These are phyloP conservation scores for Verticillium nonalfalfae DNA, from an alignment of 2,329 filamentous ascomycete species.

Conservation along the genomic window DNA sequence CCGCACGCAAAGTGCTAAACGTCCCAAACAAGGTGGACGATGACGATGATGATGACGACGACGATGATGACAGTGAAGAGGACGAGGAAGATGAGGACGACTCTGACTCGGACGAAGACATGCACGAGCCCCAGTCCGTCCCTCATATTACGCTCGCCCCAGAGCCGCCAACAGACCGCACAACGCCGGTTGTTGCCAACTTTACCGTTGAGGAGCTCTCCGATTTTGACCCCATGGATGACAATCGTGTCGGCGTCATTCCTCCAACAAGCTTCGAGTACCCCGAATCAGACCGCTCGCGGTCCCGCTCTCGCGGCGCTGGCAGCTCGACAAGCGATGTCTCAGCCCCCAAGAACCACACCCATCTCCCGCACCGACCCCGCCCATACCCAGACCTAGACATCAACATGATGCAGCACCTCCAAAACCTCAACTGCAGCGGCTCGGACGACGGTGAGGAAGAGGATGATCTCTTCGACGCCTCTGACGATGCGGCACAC, in stretches of 20 bases:
- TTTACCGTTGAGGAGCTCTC: slow-evolving; percentile 38
- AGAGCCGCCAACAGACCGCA: background rate
- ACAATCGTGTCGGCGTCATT: slow-evolving; percentile 34
- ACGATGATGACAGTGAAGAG: slow-evolving; percentile 5
- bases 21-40: background rate
- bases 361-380: background rate
- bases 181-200: slow-evolving; percentile 6
- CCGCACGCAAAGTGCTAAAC: background rate
- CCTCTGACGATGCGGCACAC: slow-evolving; percentile 22
- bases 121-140: slow-evolving; percentile 1
- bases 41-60: slow-evolving; percentile 5
- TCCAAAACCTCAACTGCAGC: slow-evolving; percentile 39
- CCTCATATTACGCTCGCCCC: background rate
- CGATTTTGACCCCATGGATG: slow-evolving; percentile 39
- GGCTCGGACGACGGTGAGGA: slow-evolving; percentile 26
- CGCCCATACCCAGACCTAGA: slow-evolving; percentile 25
- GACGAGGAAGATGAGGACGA: slow-evolving; percentile 3
- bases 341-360: background rate
- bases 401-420: slow-evolving; percentile 33
- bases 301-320: slow-evolving; percentile 25
- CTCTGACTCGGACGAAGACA: slow-evolving; percentile 13
- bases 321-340: background rate
- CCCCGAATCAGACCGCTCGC: slow-evolving; percentile 31
- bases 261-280: slow-evolving; percentile 40
- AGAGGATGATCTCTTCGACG: slow-evolving; percentile 20